These are phyloP conservation scores for Aspergillus bridgeri DNA, from an alignment of 495 filamentous ascomycete genomes.

Conservation along the genomic window DNA sequence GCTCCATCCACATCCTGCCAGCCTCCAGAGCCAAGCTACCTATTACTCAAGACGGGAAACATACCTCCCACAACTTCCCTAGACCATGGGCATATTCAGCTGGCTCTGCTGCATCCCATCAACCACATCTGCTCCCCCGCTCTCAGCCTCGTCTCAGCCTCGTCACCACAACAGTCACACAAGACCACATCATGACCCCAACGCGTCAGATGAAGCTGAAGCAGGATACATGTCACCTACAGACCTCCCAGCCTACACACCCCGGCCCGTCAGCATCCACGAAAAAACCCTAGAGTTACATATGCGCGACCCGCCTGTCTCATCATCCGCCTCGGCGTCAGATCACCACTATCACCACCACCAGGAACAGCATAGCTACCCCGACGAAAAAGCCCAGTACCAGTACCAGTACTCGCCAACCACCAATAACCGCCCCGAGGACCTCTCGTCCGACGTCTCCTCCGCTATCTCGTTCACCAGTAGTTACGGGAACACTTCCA, in stretches of 20 bases:
- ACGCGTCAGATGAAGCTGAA: slow-evolving; percentile 23
- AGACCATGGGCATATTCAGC: slow-evolving; percentile 29
- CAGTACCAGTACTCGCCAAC: slow-evolving; percentile 13
- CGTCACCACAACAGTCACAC: slow-evolving; percentile 25
- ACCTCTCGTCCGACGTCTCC: slow-evolving; percentile 36
- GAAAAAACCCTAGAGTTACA: slow-evolving; percentile 44
- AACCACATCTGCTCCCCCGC: slow-evolving; percentile 10
- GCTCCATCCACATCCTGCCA: background rate
- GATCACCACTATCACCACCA: background rate
- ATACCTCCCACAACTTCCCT: background rate
- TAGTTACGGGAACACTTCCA: slow-evolving; percentile 48
- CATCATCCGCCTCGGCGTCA: slow-evolving; percentile 22
- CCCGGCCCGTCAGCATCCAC: slow-evolving; percentile 37
- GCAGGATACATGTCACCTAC: slow-evolving; percentile 33
- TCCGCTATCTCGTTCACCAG: slow-evolving; percentile 45
- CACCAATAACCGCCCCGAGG: slow-evolving; percentile 17
- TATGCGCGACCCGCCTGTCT: slow-evolving; percentile 36
- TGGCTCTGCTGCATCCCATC: slow-evolving; percentile 30
- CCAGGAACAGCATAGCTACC: slow-evolving; percentile 1
- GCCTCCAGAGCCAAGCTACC: background rate
- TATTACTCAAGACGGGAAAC: background rate
- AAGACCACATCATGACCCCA: slow-evolving; percentile 32
- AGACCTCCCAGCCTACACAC: slow-evolving; percentile 43
- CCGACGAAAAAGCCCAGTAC: slow-evolving; percentile 36
- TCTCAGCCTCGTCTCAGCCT: slow-evolving; percentile 19